Base-by-base conservation (phyloP, 768 basidiomycete genomes). In the Plicaturopsis crispa region DNA sequence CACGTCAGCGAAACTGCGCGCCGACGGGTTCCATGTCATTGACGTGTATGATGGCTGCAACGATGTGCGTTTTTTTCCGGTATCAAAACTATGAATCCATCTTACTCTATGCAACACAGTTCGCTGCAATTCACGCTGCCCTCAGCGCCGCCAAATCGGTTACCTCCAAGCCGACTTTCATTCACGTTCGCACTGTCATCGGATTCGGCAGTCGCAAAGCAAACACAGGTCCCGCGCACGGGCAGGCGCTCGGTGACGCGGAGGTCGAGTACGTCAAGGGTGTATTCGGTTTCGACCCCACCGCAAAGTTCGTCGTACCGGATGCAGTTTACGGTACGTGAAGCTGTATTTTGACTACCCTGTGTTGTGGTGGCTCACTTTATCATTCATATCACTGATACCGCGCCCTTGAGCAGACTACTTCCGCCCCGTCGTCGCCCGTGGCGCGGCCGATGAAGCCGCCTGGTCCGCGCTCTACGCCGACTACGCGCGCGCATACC, bases 251-350 rank as follows among this genome's bases (percentile, higher is more conserved):
- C 6, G 44, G 44, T 2, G 31, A 18, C 2, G 44, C 41, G 2
- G 44, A 45, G 18, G 44, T 45, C 13, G 41, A 21, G 6, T 42
- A 41, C 31, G 44, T 45, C 22, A 41, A 42, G 35, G 33, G 22
- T 19, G 13, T 30, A 14, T 42, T 45, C 40, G 44, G 44, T 5
- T 37, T 45, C n/a, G 34, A 42, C 20, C 34, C 40, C 24, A 32
- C 33, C n/a, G 35, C 31, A 5, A 45, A 45, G 31, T 41, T 36
- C 31, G 26, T 31, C 2, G 23, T 45, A 8, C 35, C 34, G 4
- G 28, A 41, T 12, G 35, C 36, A 16, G 41, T 45, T 3, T 45
- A 45, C 24, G 40, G 36, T 37, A 22, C n/a, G 19, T 37, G 12
- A 24, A n/a, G n/a, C n/a, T n/a, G n/a, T n/a, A n/a, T n/a, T n/a